phyloP scores from a whole-genome alignment of 1,284 basidiomycete genomes.

The Irpex sp. region DNA sequence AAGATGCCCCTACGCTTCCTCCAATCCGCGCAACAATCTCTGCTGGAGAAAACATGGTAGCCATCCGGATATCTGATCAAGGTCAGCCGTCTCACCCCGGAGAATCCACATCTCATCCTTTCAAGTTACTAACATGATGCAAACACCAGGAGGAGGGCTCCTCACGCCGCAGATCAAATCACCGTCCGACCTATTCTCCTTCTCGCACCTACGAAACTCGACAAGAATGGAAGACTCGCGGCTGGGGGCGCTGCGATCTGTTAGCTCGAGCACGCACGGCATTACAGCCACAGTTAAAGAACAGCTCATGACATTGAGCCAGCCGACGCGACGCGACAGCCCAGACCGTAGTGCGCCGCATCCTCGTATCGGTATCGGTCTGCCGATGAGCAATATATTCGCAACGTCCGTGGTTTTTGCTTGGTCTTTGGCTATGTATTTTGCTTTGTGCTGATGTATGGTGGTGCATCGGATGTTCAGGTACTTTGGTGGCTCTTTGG shows the following conservation, averaged over 20 bases:
- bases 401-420: slow-evolving; percentile 54
- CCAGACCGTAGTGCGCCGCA: slow-evolving; percentile 47
- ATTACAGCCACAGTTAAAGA: slow-evolving; percentile 75
- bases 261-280: slow-evolving; percentile 58
- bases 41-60: slow-evolving; percentile 66
- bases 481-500: slow-evolving; percentile 80
- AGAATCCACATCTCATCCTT: not conserved
- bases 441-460: not conserved
- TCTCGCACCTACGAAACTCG: slow-evolving; percentile 77
- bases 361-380: slow-evolving; percentile 70
- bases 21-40: slow-evolving; percentile 72
- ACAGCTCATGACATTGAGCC: slow-evolving; percentile 54
- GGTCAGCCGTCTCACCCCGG: slow-evolving; percentile 38
- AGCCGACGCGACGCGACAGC: slow-evolving; percentile 25
- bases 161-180: slow-evolving; percentile 47
- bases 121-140: not conserved
- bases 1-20: slow-evolving; percentile 38
- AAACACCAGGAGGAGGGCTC: slow-evolving; percentile 63
- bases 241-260: slow-evolving; percentile 64
- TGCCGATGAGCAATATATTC: slow-evolving; percentile 85
- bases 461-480: too few species aligned
- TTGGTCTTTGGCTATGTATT: not conserved
- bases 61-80: slow-evolving; percentile 83
- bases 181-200: slow-evolving; percentile 76
- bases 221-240: slow-evolving; percentile 64